Percentiles rank a stretch among this genome's conserved stretches.
phyloP scores from a whole-genome alignment of 1,284 basidiomycete genomes.

The Ustilago lituana region DNA sequence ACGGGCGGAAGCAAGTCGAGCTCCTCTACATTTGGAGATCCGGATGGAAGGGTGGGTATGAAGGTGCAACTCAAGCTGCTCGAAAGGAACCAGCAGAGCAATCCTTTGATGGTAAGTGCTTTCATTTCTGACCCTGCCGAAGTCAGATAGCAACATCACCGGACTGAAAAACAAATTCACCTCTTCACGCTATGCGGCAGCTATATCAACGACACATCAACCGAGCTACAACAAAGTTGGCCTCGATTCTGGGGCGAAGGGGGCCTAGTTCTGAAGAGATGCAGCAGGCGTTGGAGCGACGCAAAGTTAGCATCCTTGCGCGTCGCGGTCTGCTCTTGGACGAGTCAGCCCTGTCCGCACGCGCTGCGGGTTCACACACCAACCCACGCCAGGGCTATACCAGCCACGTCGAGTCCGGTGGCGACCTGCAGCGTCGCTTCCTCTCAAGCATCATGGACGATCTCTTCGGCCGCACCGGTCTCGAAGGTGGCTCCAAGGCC shows the following conservation, averaged over 20 bases:
- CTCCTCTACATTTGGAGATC: conserved; percentile 11
- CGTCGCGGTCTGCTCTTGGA: conserved; percentile 14
- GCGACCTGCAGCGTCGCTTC: conserved; percentile 30
- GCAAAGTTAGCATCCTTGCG: conserved; percentile 27
- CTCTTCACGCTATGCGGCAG: conserved; percentile 5
- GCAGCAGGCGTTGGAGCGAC: conserved; percentile 27
- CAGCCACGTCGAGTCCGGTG: conserved; percentile 11
- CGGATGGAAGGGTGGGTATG: conserved; percentile 29
- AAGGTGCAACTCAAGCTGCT: conserved; percentile 45
- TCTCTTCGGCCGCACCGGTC: conserved; percentile 23
- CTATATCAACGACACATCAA: conserved; percentile 57
- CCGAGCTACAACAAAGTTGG: conserved; percentile 50
- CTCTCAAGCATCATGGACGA: conserved; percentile 28
- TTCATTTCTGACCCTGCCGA: too few relatives aligned
- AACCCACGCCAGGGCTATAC: conserved; percentile 43
- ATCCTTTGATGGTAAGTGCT: conserved; percentile 46
- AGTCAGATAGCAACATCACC: too few relatives aligned
- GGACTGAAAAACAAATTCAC: background rate
- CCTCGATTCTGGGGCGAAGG: conserved; percentile 31
- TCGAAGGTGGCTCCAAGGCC: conserved; percentile 20
- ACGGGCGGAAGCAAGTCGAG: conserved; percentile 10
- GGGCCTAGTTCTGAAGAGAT: conserved; percentile 30
- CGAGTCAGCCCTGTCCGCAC: background rate
- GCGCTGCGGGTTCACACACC: background rate
- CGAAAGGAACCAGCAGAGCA: conserved; percentile 4